Conservation (phyloP, 2,329 filamentous ascomycete species). For the Paecilomyces formosus region DNA sequence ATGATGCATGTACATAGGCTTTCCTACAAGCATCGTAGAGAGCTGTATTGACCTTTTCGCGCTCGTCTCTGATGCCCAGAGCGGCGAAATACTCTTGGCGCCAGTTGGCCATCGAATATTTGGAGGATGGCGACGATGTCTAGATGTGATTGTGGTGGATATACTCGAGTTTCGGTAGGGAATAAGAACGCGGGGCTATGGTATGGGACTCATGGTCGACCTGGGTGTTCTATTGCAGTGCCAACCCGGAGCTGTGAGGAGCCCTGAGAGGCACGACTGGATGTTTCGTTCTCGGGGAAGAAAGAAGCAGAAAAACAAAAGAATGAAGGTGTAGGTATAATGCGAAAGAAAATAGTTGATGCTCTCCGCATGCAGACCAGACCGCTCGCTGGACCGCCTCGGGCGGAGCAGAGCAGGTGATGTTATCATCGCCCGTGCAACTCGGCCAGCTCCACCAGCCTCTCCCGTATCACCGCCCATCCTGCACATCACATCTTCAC, state of each 20-base stretch:
- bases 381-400: slow-evolving; percentile 26
- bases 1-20: not conserved
- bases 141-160: slow-evolving; percentile 4
- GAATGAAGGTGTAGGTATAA: not conserved
- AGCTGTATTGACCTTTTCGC: slow-evolving; percentile 57
- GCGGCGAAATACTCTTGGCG: slow-evolving; percentile 72
- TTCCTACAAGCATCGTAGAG: slow-evolving; percentile 70
- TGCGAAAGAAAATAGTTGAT: no score
- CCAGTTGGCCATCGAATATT: slow-evolving; percentile 57
- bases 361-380: slow-evolving; percentile 11
- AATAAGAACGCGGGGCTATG: not conserved
- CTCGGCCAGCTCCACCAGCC: slow-evolving; percentile 16
- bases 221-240: not conserved
- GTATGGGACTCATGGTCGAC: not conserved
- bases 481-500: not conserved
- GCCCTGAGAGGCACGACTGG: not conserved
- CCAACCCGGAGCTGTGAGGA: not conserved
- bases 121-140: slow-evolving; percentile 1
- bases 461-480: not conserved
- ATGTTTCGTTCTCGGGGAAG: not conserved
- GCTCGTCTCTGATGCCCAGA: slow-evolving; percentile 63
- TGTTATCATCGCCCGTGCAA: slow-evolving; percentile 10
- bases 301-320: not conserved
- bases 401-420: slow-evolving; percentile 24
- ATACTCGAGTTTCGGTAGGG: slow-evolving; percentile 5